These are phyloP conservation scores for Penicillium pancosmium DNA, from an alignment of 495 filamentous ascomycete genomes.

Conservation along the genomic window DNA sequence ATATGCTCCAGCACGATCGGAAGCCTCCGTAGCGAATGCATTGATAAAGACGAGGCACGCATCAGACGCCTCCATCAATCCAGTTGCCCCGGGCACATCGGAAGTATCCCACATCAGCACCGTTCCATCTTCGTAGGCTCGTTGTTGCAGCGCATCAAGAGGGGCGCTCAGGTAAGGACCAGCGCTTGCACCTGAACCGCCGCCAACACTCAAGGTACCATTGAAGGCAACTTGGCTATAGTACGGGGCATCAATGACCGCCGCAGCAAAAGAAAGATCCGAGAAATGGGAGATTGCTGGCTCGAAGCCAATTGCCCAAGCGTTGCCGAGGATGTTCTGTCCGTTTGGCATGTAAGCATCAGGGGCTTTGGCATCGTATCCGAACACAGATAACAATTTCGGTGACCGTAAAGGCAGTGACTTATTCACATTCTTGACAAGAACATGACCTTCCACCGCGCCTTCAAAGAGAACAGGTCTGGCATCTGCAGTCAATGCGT, in stretches of 20 bases:
- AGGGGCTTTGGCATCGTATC: constrained; percentile 58
- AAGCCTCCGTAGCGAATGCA: constrained; percentile 60
- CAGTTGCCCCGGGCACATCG: constrained; percentile 41
- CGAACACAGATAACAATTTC: constrained; percentile 64
- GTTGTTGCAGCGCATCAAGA: constrained; percentile 53
- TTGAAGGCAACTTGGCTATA: constrained; percentile 44
- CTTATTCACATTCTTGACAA: constrained; percentile 69
- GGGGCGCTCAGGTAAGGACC: constrained; percentile 51
- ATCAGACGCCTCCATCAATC: constrained; percentile 40
- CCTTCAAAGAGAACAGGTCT: constrained; percentile 54
- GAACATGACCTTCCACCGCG: constrained; percentile 63
- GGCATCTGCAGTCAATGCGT: constrained; percentile 54
- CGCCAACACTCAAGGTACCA: constrained; percentile 60
- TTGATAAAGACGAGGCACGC: constrained; percentile 65
- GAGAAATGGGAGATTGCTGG: constrained; percentile 29
- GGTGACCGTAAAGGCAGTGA: constrained; percentile 62
- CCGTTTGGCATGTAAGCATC: constrained; percentile 16
- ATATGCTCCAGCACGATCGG: constrained; percentile 21
- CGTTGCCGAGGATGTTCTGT: neutral
- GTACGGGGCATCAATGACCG: constrained; percentile 6
- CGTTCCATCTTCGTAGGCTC: constrained; percentile 48
- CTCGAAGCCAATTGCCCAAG: constrained; percentile 41
- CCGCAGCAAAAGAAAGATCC: neutral
- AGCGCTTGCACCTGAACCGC: constrained; percentile 25
- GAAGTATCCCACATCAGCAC: constrained; percentile 47